Evolutionary conservation across 2,329 filamentous ascomycete species (phyloP).

Genomic region (Sporothrix protearum): DNA sequence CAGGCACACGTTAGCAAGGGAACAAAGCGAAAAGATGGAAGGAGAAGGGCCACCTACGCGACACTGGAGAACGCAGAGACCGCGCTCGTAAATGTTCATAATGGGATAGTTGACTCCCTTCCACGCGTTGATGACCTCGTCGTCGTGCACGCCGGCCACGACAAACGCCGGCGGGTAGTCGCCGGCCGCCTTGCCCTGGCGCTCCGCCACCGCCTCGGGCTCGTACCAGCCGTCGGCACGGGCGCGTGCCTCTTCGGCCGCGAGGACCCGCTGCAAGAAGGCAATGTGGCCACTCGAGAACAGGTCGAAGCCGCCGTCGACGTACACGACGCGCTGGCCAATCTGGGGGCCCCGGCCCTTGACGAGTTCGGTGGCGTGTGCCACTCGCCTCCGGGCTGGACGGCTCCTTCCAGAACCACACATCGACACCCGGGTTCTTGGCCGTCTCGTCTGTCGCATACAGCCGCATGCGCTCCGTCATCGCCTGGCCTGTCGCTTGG

Average conservation of each 20-base stretch:
- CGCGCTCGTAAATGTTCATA: conserved; percentile 98
- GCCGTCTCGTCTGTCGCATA: conserved; percentile 88
- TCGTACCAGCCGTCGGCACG: conserved; percentile 69
- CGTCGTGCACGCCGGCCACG: conserved; percentile 91
- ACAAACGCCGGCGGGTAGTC: conserved; percentile 83
- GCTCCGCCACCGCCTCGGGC: conserved; percentile 58
- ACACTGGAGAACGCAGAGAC: conserved; percentile 92
- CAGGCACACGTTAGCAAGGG: conserved; percentile 20
- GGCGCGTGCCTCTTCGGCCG: conserved; percentile 68
- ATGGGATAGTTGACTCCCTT: conserved; percentile 98
- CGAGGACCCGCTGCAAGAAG: conserved; percentile 75
- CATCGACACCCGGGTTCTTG: conserved; percentile 70
- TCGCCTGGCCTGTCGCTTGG: conserved; percentile 58
- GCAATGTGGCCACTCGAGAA: conserved; percentile 97
- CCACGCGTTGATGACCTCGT: conserved; percentile 91
- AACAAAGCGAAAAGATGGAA: background rate
- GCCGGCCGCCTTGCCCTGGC: conserved; percentile 56
- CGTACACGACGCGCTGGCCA: conserved; percentile 85
- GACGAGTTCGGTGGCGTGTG: conserved; percentile 53
- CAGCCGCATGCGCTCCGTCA: conserved; percentile 72
- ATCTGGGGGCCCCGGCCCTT: conserved; percentile 66
- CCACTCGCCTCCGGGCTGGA: background rate
- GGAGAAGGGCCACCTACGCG: conserved; percentile 54
- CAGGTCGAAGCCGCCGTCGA: conserved; percentile 93
- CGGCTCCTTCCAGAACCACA: conserved; percentile 70